These are phyloP conservation scores for Fusarium globosum DNA, from an alignment of 2,329 filamentous ascomycete species.

Conservation along the genomic window DNA sequence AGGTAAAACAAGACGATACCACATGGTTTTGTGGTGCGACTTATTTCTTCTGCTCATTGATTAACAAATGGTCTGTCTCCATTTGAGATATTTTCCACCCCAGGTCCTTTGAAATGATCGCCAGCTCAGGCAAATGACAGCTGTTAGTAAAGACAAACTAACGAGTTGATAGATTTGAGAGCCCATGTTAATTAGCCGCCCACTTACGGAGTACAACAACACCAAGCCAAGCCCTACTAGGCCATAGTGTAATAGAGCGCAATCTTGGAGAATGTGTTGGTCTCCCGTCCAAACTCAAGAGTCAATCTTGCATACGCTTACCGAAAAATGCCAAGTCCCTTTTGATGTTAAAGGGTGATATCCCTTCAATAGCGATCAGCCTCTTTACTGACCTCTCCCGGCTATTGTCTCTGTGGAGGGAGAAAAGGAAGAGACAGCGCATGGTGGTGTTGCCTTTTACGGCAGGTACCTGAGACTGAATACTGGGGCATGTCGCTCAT, in stretches of 20 bases:
- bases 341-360: conserved; percentile 17
- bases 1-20: background rate
- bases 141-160: conserved; percentile 6
- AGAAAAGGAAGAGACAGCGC: background rate
- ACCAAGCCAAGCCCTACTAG: conserved; percentile 6
- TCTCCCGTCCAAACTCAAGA: background rate
- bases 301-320: background rate
- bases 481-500: conserved; percentile 20
- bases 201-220: conserved; percentile 8
- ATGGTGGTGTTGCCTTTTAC: conserved; percentile 18
- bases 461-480: conserved; percentile 22
- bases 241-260: conserved; percentile 11
- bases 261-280: conserved; percentile 22
- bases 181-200: conserved; percentile 17
- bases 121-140: conserved; percentile 28
- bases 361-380: background rate
- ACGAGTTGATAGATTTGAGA: conserved; percentile 12
- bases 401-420: background rate
- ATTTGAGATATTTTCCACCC: conserved; percentile 10
- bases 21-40: background rate
- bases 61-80: background rate
- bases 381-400: background rate
- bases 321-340: background rate
- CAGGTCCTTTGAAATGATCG: conserved; percentile 12
- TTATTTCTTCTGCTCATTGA: background rate